phyloP scores from a whole-genome alignment of 2,329 filamentous ascomycete species.

The Xylariomycetidae sp. region DNA sequence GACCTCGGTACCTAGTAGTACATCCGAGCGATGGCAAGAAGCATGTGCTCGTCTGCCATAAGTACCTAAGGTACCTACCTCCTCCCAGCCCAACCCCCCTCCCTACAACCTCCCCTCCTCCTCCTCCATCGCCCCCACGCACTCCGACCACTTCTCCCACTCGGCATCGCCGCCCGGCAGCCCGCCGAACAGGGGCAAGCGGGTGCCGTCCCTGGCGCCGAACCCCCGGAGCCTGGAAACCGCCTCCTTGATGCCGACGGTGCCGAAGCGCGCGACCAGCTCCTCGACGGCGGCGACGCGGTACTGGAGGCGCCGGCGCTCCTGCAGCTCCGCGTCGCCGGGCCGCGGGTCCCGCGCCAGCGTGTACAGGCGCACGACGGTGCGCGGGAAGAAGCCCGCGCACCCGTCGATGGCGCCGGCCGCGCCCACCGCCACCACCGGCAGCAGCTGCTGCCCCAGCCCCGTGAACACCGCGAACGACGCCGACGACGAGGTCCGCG shows the following conservation, averaged over 20 bases:
- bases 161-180: neutral
- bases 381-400: conserved; percentile 52
- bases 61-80: neutral
- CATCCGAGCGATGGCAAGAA: too few relatives aligned
- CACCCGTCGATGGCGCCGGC: conserved; percentile 35
- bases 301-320: conserved; percentile 53
- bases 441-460: conserved; percentile 59
- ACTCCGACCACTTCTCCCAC: conserved; percentile 1
- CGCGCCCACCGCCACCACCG: conserved; percentile 28
- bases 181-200: conserved; percentile 42
- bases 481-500: conserved; percentile 50
- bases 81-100: neutral
- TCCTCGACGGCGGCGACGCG: conserved; percentile 57
- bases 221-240: conserved; percentile 52
- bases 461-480: conserved; percentile 59
- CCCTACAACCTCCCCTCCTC: neutral
- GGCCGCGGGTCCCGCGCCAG: conserved; percentile 33
- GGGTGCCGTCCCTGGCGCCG: conserved; percentile 52
- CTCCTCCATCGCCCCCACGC: neutral
- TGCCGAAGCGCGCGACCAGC: conserved; percentile 52
- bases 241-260: conserved; percentile 61
- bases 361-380: conserved; percentile 51
- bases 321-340: conserved; percentile 32
- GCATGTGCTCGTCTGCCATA: too few relatives aligned
- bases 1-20: too few relatives aligned